Conservation (phyloP, 768 basidiomycete species). For the Asterophora lycoperdoides region DNA sequence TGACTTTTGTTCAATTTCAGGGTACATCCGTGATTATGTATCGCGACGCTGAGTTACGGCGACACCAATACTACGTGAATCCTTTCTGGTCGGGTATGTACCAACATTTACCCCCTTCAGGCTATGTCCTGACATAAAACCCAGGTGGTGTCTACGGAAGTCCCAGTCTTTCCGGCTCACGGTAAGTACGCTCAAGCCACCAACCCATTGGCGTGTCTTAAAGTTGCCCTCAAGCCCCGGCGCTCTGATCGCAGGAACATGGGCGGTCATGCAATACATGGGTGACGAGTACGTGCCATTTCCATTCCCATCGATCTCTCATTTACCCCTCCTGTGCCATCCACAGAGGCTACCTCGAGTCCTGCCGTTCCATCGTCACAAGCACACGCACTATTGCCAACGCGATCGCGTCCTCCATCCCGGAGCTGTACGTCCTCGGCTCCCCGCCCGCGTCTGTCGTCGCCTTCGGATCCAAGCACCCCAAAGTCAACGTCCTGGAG, state of each 20-base stretch:
- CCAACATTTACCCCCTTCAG: background rate
- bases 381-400: constrained; percentile 68
- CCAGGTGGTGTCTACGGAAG: constrained; percentile 86
- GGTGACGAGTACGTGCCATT: constrained; percentile 66
- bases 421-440: constrained; percentile 85
- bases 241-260: constrained; percentile 88
- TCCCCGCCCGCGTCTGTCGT: constrained; percentile 88
- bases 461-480: constrained; percentile 72
- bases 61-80: constrained; percentile 83
- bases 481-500: constrained; percentile 69
- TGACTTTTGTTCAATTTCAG: constrained; percentile 31
- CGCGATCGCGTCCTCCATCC: constrained; percentile 61
- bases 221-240: constrained; percentile 58
- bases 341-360: constrained; percentile 82
- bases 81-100: constrained; percentile 70
- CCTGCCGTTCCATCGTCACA: constrained; percentile 78
- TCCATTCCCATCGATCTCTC: background rate
- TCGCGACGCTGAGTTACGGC: constrained; percentile 66
- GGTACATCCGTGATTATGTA: constrained; percentile 97
- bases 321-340: background rate
- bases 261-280: constrained; percentile 95
- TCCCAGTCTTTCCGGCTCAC: constrained; percentile 84
- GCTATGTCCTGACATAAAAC: background rate
- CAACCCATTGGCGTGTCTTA: background rate
- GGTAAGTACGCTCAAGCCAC: constrained; percentile 43